Evolutionary conservation across 768 basidiomycete species (phyloP).

Genomic region (Cystobasidium tubakii): DNA sequence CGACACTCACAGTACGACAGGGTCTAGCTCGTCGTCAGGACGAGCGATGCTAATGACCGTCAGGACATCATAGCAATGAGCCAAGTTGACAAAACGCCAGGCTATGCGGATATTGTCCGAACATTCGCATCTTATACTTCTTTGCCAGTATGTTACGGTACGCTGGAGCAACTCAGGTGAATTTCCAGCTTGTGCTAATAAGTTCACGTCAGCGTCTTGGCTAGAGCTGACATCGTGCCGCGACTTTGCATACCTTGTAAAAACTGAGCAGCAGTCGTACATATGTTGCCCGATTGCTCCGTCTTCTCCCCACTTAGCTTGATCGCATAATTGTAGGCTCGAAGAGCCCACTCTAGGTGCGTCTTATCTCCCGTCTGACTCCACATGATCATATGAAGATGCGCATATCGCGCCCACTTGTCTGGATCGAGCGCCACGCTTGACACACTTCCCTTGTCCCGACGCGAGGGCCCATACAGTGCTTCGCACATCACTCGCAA

Average conservation of each 20-base stretch:
- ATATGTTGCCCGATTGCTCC: background rate
- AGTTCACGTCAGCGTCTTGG: background rate
- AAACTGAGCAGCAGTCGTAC: background rate
- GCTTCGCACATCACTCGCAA: background rate
- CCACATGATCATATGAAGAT: slow-evolving; percentile 21
- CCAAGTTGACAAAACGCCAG: slow-evolving; percentile 2
- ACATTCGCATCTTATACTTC: background rate
- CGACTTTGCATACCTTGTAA: slow-evolving; percentile 1
- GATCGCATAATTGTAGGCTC: background rate
- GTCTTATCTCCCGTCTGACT: background rate
- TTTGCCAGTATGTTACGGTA: background rate
- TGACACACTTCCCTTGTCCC: background rate
- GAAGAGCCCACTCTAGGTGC: background rate
- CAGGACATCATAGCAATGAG: slow-evolving; percentile 14
- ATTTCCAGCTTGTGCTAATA: slow-evolving; percentile 13
- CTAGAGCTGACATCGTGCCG: background rate
- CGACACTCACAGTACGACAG: background rate
- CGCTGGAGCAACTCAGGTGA: background rate
- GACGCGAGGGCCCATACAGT: background rate
- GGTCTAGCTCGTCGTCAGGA: background rate
- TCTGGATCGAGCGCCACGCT: background rate
- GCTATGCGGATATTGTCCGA: background rate
- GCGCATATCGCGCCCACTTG: slow-evolving; percentile 23
- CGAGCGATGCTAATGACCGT: background rate
- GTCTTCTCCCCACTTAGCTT: slow-evolving; percentile 18